Conservation (phyloP, 768 basidiomycete species). For the Boletus bicolor region DNA sequence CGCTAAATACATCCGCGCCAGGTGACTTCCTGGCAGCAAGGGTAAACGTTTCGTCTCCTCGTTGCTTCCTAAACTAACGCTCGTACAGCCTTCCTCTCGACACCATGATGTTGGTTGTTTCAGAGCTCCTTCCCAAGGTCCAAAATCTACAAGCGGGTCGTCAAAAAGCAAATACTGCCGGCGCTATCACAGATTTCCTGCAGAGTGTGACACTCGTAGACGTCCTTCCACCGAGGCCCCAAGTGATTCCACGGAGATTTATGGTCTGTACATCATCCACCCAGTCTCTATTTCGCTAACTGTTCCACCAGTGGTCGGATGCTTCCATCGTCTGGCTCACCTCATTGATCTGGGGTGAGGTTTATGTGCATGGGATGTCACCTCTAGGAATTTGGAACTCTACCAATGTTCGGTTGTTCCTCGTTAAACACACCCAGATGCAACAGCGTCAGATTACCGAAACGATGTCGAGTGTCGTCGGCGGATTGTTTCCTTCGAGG, state of each 20-base stretch:
- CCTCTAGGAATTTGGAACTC: slow-evolving; percentile 88
- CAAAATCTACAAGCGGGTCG: slow-evolving; percentile 74
- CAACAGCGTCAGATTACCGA: slow-evolving; percentile 73
- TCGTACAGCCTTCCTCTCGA: slow-evolving; percentile 77
- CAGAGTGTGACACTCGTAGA: slow-evolving; percentile 64
- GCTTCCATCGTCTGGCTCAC: slow-evolving; percentile 90
- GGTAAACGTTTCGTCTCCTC: slow-evolving; percentile 44
- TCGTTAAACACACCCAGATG: slow-evolving; percentile 79
- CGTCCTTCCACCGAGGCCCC: slow-evolving; percentile 69
- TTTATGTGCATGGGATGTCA: slow-evolving; percentile 87
- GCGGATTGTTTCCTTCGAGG: slow-evolving; percentile 55
- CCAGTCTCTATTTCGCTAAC: neutral
- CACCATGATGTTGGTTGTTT: slow-evolving; percentile 80
- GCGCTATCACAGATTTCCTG: slow-evolving; percentile 73
- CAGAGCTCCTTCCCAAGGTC: slow-evolving; percentile 82
- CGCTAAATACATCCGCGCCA: slow-evolving; percentile 25
- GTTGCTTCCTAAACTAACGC: slow-evolving; percentile 6
- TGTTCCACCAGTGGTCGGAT: slow-evolving; percentile 74
- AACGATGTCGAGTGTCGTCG: slow-evolving; percentile 77
- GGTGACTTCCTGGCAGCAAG: slow-evolving; percentile 96
- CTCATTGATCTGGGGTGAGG: slow-evolving; percentile 92
- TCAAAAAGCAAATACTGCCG: slow-evolving; percentile 58
- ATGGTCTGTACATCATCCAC: slow-evolving; percentile 45
- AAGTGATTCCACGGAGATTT: slow-evolving; percentile 70
- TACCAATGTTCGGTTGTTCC: slow-evolving; percentile 85